phyloP scores from a whole-genome alignment of 768 basidiomycete genomes.

The Lactarius quietus region DNA sequence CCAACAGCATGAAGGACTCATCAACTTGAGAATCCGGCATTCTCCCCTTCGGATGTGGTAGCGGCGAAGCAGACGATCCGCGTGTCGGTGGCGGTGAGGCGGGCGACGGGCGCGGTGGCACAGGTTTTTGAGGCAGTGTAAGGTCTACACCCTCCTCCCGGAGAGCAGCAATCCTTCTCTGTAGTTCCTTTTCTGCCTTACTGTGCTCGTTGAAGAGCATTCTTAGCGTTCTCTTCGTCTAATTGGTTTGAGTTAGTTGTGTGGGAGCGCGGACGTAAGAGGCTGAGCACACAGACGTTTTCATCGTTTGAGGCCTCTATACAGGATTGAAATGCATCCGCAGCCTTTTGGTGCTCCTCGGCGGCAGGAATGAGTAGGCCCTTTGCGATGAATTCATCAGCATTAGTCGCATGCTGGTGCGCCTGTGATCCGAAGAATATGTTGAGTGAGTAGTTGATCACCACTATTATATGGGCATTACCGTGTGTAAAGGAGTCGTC shows the following conservation, averaged over 20 bases:
- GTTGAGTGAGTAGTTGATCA: too few relatives aligned
- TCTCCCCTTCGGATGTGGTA: slow-evolving; percentile 47
- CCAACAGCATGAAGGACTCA: slow-evolving; percentile 86
- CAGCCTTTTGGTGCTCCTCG: slow-evolving; percentile 72
- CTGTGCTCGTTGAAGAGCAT: slow-evolving; percentile 73
- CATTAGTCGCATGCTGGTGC: slow-evolving; percentile 77
- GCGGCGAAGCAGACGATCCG: slow-evolving; percentile 42
- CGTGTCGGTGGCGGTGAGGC: slow-evolving; percentile 26
- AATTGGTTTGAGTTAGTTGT: slow-evolving; percentile 3
- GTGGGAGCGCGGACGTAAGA: slow-evolving; percentile 12
- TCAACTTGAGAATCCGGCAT: slow-evolving; percentile 54
- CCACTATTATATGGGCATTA: slow-evolving; percentile 14
- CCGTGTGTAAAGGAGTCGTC: slow-evolving; percentile 30
- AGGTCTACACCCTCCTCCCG: slow-evolving; percentile 78
- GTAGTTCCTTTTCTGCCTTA: slow-evolving; percentile 67
- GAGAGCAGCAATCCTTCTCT: slow-evolving; percentile 66
- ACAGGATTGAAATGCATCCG: slow-evolving; percentile 69
- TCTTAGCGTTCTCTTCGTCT: slow-evolving; percentile 76
- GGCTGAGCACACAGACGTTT: slow-evolving; percentile 45
- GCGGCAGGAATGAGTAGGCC: slow-evolving; percentile 70
- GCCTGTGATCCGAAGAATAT: slow-evolving; percentile 47
- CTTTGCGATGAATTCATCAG: slow-evolving; percentile 63
- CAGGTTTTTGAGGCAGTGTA: slow-evolving; percentile 58
- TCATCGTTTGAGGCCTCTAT: slow-evolving; percentile 70
- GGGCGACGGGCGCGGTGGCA: slow-evolving; percentile 30